Percentiles rank a stretch among this genome's conserved stretches.
phyloP scores from a whole-genome alignment of 176 grass and related monocot genomes.

The Aegilops sharonensis region DNA sequence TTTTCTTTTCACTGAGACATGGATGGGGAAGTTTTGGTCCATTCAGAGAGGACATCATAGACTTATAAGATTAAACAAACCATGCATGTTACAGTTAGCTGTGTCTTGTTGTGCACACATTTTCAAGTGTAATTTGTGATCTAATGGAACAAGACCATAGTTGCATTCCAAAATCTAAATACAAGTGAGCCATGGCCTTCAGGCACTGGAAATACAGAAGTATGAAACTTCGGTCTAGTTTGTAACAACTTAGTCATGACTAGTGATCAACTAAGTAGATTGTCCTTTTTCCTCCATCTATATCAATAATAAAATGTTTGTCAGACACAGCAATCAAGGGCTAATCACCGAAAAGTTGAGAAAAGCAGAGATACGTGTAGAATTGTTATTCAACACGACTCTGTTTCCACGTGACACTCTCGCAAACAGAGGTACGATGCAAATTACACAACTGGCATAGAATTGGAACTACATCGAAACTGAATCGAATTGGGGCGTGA shows the following conservation, averaged over 20 bases:
- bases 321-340: not conserved
- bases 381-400: not conserved
- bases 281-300: not conserved
- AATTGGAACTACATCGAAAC: no score
- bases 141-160: not conserved
- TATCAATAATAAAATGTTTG: not conserved
- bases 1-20: not conserved
- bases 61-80: not conserved
- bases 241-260: not conserved
- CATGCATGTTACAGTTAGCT: not conserved
- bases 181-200: not conserved
- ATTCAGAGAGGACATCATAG: not conserved
- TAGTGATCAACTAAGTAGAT: not conserved
- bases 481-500: no score
- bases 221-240: not conserved
- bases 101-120: not conserved
- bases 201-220: no score
- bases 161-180: not conserved
- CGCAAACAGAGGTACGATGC: not conserved
- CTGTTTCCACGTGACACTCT: not conserved
- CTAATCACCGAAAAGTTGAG: not conserved
- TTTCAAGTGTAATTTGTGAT: not conserved
- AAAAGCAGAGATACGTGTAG: not conserved
- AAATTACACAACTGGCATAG: not conserved
- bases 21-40: not conserved